Conservation (phyloP, 139 green algal species). For the Volvox africanus region DNA sequence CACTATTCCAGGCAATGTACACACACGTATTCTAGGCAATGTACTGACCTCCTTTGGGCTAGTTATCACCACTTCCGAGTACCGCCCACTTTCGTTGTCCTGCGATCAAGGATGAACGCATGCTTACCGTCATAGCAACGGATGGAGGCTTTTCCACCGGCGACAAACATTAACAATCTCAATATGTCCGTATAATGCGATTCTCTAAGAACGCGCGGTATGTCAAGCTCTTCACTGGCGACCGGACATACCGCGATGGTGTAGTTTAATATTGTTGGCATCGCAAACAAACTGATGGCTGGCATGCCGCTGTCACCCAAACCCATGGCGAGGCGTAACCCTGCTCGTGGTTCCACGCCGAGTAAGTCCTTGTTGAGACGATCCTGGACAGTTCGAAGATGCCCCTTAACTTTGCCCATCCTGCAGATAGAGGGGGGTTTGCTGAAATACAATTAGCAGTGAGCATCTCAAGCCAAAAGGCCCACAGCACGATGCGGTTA, state of each 20-base stretch:
- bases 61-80: not conserved
- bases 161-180: no score
- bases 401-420: constrained; percentile 37
- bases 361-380: constrained; percentile 55
- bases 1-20: no score
- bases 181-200: no score
- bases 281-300: constrained; percentile 48
- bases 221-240: no score
- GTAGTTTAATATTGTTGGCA: constrained; percentile 38
- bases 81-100: not conserved
- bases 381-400: constrained; percentile 12
- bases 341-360: constrained; percentile 40
- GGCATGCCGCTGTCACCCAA: constrained; percentile 53
- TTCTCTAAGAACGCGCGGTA: no score
- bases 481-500: no score
- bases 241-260: not conserved
- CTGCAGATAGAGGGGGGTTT: not conserved
- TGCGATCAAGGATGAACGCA: not conserved
- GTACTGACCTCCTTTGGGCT: constrained; percentile 7
- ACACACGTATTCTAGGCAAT: no score
- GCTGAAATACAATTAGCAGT: no score
- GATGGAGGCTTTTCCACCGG: no score
- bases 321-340: constrained; percentile 50
- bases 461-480: no score
- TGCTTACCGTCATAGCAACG: no score